A percentile compares a stretch with the other conserved stretches of the same genome.
phyloP scores from a whole-genome alignment of 2,329 filamentous ascomycete genomes.

The Chalaropsis ovoidea region DNA sequence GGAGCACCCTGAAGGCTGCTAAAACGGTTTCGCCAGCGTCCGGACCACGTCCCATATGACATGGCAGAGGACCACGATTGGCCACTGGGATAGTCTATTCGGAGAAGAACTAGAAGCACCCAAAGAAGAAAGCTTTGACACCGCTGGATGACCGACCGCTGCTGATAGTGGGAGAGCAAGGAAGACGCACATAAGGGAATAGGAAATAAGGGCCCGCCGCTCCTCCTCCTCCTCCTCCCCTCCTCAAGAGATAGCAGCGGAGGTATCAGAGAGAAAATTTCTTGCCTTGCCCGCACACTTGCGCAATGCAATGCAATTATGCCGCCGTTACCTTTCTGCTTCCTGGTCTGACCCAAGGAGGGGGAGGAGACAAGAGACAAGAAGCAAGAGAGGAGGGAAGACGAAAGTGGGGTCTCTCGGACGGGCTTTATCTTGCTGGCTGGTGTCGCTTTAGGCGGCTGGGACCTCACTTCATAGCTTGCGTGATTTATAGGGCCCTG shows the following conservation, averaged over 20 bases:
- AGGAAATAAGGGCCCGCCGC: not conserved
- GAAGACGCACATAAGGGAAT: not conserved
- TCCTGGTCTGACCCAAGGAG: not conserved
- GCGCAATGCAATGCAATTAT: too few species aligned
- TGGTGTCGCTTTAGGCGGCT: not conserved
- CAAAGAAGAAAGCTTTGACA: slow-evolving; percentile 10
- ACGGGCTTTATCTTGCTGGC: not conserved
- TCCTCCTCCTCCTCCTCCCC: too few species aligned
- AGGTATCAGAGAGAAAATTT: slow-evolving; percentile 6
- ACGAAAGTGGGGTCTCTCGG: not conserved
- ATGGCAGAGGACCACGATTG: not conserved
- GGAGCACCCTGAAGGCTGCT: not conserved
- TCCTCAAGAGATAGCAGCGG: not conserved
- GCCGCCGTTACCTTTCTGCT: too few species aligned
- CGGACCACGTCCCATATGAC: not conserved
- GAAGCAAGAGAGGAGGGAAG: not conserved
- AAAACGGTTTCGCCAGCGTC: not conserved
- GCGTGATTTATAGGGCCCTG: slow-evolving; percentile 10
- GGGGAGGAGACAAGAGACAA: not conserved
- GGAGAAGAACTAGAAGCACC: slow-evolving; percentile 14
- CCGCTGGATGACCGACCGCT: not conserved
- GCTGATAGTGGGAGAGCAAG: not conserved
- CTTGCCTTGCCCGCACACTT: not conserved
- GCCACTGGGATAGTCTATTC: not conserved
- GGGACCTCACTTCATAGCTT: not conserved